Evolutionary conservation across 2,329 filamentous ascomycete species (phyloP).

Genomic region (Niveomyces coronatus): DNA sequence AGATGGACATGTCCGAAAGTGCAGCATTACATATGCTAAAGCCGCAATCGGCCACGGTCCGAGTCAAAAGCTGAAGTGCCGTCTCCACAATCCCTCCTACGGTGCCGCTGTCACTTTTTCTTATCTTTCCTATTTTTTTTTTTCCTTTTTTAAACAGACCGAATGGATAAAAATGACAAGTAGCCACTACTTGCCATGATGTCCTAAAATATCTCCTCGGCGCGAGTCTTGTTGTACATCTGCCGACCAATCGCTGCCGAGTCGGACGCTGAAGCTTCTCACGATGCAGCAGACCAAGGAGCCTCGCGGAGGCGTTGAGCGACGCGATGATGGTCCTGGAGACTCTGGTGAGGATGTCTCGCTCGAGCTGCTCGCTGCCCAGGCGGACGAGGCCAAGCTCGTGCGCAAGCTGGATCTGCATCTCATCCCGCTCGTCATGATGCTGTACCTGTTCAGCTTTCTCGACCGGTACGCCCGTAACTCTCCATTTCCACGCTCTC

Average conservation of each 20-base stretch:
- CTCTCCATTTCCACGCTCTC: neutral
- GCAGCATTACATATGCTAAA: neutral
- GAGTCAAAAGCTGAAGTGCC: neutral
- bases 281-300: neutral
- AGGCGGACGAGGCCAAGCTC: constrained; percentile 40
- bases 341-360: constrained; percentile 6
- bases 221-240: too few relatives aligned
- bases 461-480: constrained; percentile 49
- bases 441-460: constrained; percentile 65
- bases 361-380: constrained; percentile 12
- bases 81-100: neutral
- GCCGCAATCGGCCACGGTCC: constrained; percentile 3
- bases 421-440: constrained; percentile 57
- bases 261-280: too few relatives aligned
- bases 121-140: neutral
- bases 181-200: too few relatives aligned
- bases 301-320: neutral
- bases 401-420: constrained; percentile 54
- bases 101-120: too few relatives aligned
- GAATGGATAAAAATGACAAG: too few relatives aligned
- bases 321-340: neutral
- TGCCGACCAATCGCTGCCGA: too few relatives aligned
- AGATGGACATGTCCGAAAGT: neutral
- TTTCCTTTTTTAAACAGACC: neutral
- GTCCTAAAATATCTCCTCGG: too few relatives aligned